Base-by-base conservation (phyloP, 2,329 filamentous ascomycete genomes). In the Trichoderma atroviride region DNA sequence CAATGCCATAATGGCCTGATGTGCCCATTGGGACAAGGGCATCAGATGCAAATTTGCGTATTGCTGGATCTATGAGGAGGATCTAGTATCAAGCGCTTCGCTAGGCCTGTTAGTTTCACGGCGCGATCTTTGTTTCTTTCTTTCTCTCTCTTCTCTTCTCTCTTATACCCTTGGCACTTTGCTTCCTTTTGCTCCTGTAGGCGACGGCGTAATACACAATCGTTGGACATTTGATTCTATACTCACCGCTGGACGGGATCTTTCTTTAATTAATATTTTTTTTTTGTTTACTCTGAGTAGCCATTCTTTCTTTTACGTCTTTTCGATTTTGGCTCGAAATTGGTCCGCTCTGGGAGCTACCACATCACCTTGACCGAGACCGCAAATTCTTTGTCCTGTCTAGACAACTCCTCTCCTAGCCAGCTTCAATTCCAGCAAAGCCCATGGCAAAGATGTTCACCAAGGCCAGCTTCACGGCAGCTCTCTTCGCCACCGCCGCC, bases 201-300 rank as follows among this genome's bases (percentile, higher is more conserved):
- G 37, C 56, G 35, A 40, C 53, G 50, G 43, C 40, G 56, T 35
- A 22, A 31, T 55, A 59, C n/a, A 69, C 68, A 47, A 61, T 55
- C 56, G 19, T 40, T 60, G 4, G 58, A 43, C 29, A 19, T 43
- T 11, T 59, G 33, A 43, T 69, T 60, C 68, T 59, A 56, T 47
- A 47, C 22, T 24, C 50, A 57, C 69, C 69, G 69, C 69, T 60
- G 69, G 69, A 68, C 69, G 69, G 69, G 19, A 57, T 33, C 35
- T 11, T 14, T 69, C 59, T 55, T 9, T 43, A 43, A 43, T 43
- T 43, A 65, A 60, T 61, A 60, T 29, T 65, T 22, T 19, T 47
- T 53, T 47, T 53, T 50, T 58, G 19, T 33, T 33, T n/a, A 29
- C 24, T 19, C 35, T 5, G 22, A 43, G 40, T 35, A 13, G 33